Evolutionary conservation across 2,329 filamentous ascomycete species (phyloP).

Genomic region (Rachicladosporium sp.): DNA sequence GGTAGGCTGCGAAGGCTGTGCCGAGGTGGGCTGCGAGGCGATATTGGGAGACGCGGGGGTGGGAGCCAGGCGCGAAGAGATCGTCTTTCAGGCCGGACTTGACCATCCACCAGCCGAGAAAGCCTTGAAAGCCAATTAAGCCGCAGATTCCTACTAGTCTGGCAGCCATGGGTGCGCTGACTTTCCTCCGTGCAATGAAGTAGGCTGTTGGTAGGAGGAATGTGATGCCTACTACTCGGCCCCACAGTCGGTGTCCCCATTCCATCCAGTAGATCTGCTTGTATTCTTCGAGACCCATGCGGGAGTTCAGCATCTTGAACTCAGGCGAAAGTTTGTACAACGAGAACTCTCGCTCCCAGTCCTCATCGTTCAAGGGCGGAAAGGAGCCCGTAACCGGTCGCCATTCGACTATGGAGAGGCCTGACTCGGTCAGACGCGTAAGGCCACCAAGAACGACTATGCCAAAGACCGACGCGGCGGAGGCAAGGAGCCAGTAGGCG

Average conservation of each 20-base stretch:
- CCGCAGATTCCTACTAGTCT: conserved; percentile 72
- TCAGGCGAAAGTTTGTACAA: conserved; percentile 90
- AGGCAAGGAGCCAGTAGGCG: conserved; percentile 85
- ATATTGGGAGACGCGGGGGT: conserved; percentile 91
- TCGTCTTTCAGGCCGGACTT: conserved; percentile 93
- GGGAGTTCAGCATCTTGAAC: conserved; percentile 80
- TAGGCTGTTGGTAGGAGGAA: conserved; percentile 83
- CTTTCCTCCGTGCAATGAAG: conserved; percentile 69
- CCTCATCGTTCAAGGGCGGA: conserved; percentile 62
- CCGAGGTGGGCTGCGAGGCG: conserved; percentile 79
- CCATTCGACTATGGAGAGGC: conserved; percentile 98
- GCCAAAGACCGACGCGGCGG: conserved; percentile 86
- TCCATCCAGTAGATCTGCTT: conserved; percentile 99
- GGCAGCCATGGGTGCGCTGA: conserved; percentile 64
- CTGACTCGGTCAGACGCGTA: conserved; percentile 89
- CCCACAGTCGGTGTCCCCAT: conserved; percentile 93
- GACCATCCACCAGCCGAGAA: conserved; percentile 99
- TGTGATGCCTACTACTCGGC: conserved; percentile 75
- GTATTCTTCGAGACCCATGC: conserved; percentile 88
- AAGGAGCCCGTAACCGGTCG: conserved; percentile 85
- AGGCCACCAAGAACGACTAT: conserved; percentile 93
- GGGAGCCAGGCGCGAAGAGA: conserved; percentile 77
- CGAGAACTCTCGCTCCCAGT: conserved; percentile 87
- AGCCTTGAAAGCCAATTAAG: conserved; percentile 87
- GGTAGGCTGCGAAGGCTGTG: conserved; percentile 84